Base-by-base conservation (phyloP, 176 grass and related monocot species). In the Eleusine indica region DNA sequence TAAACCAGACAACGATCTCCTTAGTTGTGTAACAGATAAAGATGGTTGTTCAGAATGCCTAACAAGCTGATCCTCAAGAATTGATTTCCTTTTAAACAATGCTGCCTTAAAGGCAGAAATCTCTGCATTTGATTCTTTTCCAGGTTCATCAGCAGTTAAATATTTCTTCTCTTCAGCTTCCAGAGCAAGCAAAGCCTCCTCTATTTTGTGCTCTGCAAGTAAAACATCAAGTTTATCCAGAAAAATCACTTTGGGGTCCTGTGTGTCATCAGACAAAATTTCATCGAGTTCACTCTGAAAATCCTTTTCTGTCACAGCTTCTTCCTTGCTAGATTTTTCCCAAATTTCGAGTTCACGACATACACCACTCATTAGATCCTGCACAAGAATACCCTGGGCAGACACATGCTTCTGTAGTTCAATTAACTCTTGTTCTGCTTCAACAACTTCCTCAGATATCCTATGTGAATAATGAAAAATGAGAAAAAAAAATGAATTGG, bases 341-440 rank as follows among this genome's bases (percentile, higher is more conserved):
- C 96, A 98, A 48, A 86, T 71, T 70, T 94, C 91, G 10, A 98
- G 86, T 83, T 98, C 89, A 37, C 87, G 85, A 72, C 73, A 95
- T 70, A 95, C 93, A 35, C 96, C 93, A 57, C 85, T 95, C 82
- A 98, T 98, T 53, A 98, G 89, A 84, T 98, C 93, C 70, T 95
- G 96, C 16, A 98, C 96, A 84, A 98, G 83, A 68, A 95, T 98
- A 80, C 93, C 93, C 84, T 98, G 93, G 43, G 91, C 77, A 72
- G 93, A 95, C 29, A 94, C 96, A 61, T 98, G 93, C 52, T 98
- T 98, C 60, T 94, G 91, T 41, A 98, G 74, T 8, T 86, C 84
- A 87, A 95, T 93, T 86, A 98, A 82, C 57, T 98, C 96, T 66
- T 98, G 96, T 73, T 95, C 89, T 69, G 90, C 93, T 80, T 98